Percentiles rank a stretch among this genome's conserved stretches.
Conservation (phyloP, 768 basidiomycete genomes). For the Mycena vitilis region DNA sequence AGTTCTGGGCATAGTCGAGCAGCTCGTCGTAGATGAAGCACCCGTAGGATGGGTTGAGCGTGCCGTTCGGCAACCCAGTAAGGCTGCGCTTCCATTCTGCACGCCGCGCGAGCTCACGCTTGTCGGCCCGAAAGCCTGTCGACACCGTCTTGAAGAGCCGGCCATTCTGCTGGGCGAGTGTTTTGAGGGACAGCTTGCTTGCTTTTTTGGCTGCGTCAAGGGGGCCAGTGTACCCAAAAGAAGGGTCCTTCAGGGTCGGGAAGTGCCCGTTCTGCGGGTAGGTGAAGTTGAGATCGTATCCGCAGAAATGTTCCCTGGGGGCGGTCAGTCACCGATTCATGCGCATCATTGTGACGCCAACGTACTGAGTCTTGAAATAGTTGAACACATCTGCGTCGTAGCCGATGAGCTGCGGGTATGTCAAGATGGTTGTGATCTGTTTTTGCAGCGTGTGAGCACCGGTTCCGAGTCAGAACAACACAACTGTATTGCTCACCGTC, state of each 20-base stretch:
- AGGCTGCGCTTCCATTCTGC: conserved; percentile 62
- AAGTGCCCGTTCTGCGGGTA: conserved; percentile 72
- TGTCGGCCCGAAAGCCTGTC: not conserved
- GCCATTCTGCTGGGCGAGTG: conserved; percentile 29
- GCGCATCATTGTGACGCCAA: conserved; percentile 4
- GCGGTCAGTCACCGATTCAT: not conserved
- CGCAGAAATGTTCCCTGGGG: conserved; percentile 68
- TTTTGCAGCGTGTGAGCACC: conserved; percentile 36
- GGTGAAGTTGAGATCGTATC: conserved; percentile 72
- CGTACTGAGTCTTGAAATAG: conserved; percentile 77
- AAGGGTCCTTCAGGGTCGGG: conserved; percentile 50
- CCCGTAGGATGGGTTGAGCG: conserved; percentile 68
- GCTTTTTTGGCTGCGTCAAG: conserved; percentile 2
- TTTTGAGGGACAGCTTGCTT: conserved; percentile 37
- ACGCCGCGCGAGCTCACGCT: conserved; percentile 38
- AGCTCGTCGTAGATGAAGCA: conserved; percentile 73
- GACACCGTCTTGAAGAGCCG: conserved; percentile 25
- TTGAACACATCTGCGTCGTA: conserved; percentile 75
- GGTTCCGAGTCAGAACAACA: not conserved
- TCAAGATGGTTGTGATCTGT: conserved; percentile 67
- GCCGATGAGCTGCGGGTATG: conserved; percentile 80
- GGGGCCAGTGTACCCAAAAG: conserved; percentile 32
- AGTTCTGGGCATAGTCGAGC: conserved; percentile 78
- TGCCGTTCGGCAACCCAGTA: conserved; percentile 60
- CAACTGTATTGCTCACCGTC: conserved; percentile 55